These are phyloP conservation scores for Daldinia grandis DNA, from an alignment of 495 filamentous ascomycete species.

Conservation along the genomic window DNA sequence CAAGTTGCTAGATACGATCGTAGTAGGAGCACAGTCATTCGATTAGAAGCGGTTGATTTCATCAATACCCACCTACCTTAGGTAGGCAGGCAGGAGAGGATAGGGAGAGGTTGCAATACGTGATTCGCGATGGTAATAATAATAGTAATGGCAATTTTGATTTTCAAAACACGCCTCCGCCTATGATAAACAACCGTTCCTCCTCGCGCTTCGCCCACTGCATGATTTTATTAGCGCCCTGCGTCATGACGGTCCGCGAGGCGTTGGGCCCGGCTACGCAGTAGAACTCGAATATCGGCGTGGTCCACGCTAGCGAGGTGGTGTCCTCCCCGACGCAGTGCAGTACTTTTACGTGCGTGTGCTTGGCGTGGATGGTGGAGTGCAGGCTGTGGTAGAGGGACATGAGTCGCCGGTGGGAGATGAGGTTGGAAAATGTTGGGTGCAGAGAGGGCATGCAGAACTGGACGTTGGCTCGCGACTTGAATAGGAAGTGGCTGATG, in stretches of 20 bases:
- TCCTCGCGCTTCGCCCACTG: slow-evolving; percentile 92
- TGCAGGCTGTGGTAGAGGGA: slow-evolving; percentile 86
- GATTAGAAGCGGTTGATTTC: neutral
- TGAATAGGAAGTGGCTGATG: slow-evolving; percentile 92
- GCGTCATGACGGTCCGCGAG: slow-evolving; percentile 78
- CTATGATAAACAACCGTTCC: slow-evolving; percentile 93
- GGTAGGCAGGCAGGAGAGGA: neutral
- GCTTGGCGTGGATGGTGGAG: slow-evolving; percentile 80
- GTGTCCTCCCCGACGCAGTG: slow-evolving; percentile 77
- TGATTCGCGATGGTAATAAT: neutral
- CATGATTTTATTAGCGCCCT: slow-evolving; percentile 84
- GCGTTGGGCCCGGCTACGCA: slow-evolving; percentile 84
- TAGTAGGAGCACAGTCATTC: neutral
- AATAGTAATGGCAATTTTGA: slow-evolving; percentile 2
- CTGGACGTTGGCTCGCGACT: slow-evolving; percentile 90
- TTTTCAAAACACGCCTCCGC: slow-evolving; percentile 74
- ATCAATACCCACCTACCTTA: neutral
- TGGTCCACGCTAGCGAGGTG: slow-evolving; percentile 87
- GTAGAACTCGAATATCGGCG: slow-evolving; percentile 91
- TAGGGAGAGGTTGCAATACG: neutral
- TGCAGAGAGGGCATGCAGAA: slow-evolving; percentile 88
- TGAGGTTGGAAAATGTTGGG: slow-evolving; percentile 70
- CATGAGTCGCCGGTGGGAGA: slow-evolving; percentile 78
- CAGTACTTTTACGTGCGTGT: slow-evolving; percentile 82
- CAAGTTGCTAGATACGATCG: neutral